Evolutionary conservation across 1,284 basidiomycete genomes (phyloP).

Genomic region (Jaminaea rosea): DNA sequence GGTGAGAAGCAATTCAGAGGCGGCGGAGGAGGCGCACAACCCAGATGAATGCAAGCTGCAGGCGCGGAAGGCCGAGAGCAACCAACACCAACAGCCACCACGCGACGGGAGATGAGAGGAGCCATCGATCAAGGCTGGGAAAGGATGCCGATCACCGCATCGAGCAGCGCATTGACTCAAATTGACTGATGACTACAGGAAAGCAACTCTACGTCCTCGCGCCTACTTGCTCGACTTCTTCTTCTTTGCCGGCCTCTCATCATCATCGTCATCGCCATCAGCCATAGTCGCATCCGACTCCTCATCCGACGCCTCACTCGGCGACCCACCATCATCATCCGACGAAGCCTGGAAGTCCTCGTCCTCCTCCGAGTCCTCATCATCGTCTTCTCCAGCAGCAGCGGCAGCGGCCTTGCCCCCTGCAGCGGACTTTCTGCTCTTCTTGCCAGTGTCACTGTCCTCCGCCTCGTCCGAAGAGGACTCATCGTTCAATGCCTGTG

Average conservation of each 20-base stretch:
- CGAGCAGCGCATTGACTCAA: no score
- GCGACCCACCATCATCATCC: conserved; percentile 31
- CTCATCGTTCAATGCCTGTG: conserved; percentile 61
- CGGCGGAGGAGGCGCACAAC: no score
- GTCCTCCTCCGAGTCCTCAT: conserved; percentile 49
- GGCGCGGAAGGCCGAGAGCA: no score
- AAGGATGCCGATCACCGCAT: no score
- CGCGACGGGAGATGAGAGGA: no score
- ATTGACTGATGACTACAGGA: no score
- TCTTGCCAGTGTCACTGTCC: conserved; percentile 49
- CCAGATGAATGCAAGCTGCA: no score
- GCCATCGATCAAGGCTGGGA: no score
- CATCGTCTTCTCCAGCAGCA: conserved; percentile 18
- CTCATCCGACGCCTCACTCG: conserved; percentile 53
- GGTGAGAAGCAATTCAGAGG: no score
- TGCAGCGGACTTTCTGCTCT: conserved; percentile 54
- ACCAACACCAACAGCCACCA: no score
- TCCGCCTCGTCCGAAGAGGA: conserved; percentile 54
- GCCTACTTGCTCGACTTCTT: conserved; percentile 24
- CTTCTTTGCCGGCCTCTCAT: conserved; percentile 28
- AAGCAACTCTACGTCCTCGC: no score
- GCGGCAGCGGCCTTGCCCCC: conserved; percentile 6
- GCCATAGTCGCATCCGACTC: conserved; percentile 40
- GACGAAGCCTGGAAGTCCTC: conserved; percentile 75
- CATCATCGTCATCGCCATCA: conserved; percentile 13